Percentiles rank a stretch among this genome's conserved stretches.
phyloP scores from a whole-genome alignment of 176 grass and related monocot genomes.

The Dactylis glomerata region DNA sequence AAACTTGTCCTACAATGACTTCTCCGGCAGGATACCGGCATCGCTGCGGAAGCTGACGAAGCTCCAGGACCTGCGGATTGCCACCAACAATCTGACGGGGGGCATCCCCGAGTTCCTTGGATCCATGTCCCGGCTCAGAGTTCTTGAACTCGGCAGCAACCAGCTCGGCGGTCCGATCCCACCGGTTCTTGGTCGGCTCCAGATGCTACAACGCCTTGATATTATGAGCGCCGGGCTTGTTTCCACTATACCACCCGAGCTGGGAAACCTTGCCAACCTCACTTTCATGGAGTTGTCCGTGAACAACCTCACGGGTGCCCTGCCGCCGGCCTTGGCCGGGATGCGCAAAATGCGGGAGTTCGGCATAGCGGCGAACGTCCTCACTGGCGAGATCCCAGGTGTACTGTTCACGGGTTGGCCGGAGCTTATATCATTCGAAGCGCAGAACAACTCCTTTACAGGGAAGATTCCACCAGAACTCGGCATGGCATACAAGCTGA shows the following conservation, averaged over 20 bases:
- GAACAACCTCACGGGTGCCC: conserved; percentile 36
- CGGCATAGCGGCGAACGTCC: conserved; percentile 33
- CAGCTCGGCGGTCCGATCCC: conserved; percentile 44
- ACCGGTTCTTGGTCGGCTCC: conserved; percentile 46
- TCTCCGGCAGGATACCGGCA: conserved; percentile 30
- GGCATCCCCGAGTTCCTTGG: conserved; percentile 53
- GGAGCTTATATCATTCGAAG: conserved; percentile 12
- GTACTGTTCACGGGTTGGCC: conserved; percentile 36
- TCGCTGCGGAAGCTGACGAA: conserved; percentile 30
- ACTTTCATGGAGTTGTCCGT: not conserved
- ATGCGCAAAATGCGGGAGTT: conserved; percentile 45
- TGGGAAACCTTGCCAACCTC: conserved; percentile 42
- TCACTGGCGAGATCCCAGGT: conserved; percentile 37
- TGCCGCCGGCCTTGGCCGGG: conserved; percentile 33
- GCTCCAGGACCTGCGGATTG: conserved; percentile 52
- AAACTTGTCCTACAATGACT: conserved; percentile 36
- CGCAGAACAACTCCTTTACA: not conserved
- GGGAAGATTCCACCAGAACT: conserved; percentile 33
- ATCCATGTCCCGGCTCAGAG: conserved; percentile 32
- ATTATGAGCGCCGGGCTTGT: conserved; percentile 19
- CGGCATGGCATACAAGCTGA: conserved; percentile 22
- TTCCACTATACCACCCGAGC: conserved; percentile 43
- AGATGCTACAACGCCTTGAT: conserved; percentile 38
- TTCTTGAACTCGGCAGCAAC: conserved; percentile 47
- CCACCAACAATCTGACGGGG: conserved; percentile 18